Evolutionary conservation across 345 rosid genomes (phyloP).

Genomic region (Rhodamnia rubescens): DNA sequence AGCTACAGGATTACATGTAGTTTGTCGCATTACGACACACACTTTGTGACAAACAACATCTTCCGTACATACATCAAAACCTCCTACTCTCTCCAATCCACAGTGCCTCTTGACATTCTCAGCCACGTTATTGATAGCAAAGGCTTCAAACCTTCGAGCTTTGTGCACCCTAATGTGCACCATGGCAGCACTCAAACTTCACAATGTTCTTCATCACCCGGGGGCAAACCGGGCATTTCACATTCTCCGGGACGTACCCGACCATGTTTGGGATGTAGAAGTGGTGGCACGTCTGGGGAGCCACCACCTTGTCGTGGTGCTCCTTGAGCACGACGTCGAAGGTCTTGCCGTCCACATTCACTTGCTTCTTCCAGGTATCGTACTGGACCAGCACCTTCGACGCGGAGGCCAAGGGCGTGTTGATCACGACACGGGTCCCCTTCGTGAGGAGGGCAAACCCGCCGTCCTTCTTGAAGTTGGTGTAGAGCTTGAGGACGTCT

Average conservation of each 20-base stretch:
- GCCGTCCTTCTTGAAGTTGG: conserved; percentile 3
- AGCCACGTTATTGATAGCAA: background rate
- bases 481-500: conserved; percentile 4
- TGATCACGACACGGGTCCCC: conserved; percentile 5
- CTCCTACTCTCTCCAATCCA: background rate
- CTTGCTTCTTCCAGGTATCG: conserved; percentile 6
- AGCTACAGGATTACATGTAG: background rate
- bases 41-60: background rate
- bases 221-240: conserved; percentile 1
- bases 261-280: conserved; percentile 1
- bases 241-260: background rate
- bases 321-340: background rate
- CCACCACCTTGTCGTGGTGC: conserved; percentile 2
- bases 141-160: background rate
- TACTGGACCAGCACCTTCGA: background rate
- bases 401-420: background rate
- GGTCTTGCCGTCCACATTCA: background rate
- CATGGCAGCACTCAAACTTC: conserved; percentile 7
- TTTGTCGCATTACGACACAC: background rate
- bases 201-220: conserved; percentile 1
- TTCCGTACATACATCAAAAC: background rate
- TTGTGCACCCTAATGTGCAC: background rate
- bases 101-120: background rate
- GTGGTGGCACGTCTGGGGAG: background rate
- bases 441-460: background rate